Conservation (phyloP, 108 stramenopile genomes). For the Nannochloropsis oceanica region DNA sequence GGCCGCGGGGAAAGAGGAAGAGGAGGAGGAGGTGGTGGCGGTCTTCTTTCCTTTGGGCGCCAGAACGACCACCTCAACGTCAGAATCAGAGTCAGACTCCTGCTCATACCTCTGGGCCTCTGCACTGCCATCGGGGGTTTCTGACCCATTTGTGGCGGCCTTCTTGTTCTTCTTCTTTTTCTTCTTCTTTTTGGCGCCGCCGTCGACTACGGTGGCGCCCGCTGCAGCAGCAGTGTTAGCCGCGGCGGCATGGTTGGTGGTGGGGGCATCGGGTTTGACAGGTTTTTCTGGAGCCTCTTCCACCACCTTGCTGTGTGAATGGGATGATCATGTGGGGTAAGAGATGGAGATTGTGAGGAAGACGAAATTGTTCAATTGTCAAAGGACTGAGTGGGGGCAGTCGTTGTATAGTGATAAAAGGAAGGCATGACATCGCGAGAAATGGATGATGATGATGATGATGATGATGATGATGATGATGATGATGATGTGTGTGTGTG, state of each 20-base stretch:
- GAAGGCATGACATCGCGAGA: no score
- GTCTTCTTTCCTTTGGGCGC: not conserved
- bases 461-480: no score
- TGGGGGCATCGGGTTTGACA: not conserved
- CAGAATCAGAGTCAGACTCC: not conserved
- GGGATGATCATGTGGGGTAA: no score
- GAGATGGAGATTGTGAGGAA: no score
- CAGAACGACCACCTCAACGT: not conserved
- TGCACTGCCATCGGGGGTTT: not conserved
- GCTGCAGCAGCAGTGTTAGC: no score
- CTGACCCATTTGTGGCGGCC: not conserved
- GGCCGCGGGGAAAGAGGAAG: no score
- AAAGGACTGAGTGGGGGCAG: no score
- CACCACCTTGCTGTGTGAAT: not conserved
- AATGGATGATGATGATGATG: no score
- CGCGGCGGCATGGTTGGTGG: not conserved
- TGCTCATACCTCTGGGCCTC: not conserved
- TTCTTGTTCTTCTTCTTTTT: not conserved
- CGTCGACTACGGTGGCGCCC: not conserved
- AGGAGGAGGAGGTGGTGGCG: no score
- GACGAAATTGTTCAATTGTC: no score
- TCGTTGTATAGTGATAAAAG: no score
- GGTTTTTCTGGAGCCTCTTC: not conserved
- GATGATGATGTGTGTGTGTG: no score
- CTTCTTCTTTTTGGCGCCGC: not conserved